Evolutionary conservation across 129 eudicot species (phyloP).

Genomic region (Apium graveolens): DNA sequence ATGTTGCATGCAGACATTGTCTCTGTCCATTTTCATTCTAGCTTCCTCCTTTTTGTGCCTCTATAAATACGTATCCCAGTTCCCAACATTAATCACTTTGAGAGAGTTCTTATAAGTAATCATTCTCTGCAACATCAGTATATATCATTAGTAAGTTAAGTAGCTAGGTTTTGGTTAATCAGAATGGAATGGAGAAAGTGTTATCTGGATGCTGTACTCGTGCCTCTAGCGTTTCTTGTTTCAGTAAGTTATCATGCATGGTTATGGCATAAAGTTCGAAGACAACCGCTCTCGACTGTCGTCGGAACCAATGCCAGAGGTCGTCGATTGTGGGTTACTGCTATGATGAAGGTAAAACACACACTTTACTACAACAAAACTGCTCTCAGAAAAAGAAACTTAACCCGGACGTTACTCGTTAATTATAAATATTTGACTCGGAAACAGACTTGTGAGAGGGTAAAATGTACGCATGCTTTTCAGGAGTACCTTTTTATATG

Average conservation of each 20-base stretch:
- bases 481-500: background rate
- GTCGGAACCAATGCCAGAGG: constrained; percentile 72
- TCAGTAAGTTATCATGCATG: constrained; percentile 57
- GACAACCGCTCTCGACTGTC: constrained; percentile 61
- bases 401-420: background rate
- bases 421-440: background rate
- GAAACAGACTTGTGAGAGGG: background rate
- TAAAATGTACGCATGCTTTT: background rate
- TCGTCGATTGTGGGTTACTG: constrained; percentile 70
- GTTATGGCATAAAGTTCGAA: constrained; percentile 73
- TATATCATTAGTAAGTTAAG: no score
- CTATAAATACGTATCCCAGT: background rate
- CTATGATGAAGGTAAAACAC: constrained; percentile 69
- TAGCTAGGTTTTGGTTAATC: no score
- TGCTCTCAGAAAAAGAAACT: background rate
- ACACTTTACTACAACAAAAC: background rate
- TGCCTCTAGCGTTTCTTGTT: constrained; percentile 53
- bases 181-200: constrained; percentile 84
- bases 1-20: background rate
- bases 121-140: no score
- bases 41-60: background rate
- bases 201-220: constrained; percentile 66
- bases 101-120: no score
- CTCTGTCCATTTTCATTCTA: constrained; percentile 1
- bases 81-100: background rate